Percentiles rank a stretch among this genome's conserved stretches.
Conservation (phyloP, 2,329 filamentous ascomycete species). For the Atkinsonella texensis region DNA sequence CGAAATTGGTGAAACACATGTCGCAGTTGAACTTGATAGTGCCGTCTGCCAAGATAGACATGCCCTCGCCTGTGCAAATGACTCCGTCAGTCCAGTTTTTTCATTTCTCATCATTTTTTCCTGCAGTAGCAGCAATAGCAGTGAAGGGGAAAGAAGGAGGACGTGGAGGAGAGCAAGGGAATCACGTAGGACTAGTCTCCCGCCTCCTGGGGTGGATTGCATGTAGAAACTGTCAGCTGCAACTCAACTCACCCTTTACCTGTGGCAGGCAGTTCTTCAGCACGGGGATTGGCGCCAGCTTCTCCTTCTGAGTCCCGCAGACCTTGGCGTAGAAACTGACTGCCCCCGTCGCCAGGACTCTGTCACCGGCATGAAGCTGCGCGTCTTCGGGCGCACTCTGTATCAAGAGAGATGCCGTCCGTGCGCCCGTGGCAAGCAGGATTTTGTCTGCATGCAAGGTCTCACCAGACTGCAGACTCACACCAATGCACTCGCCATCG, state of each 20-base stretch:
- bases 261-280: constrained; percentile 32
- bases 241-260: constrained; percentile 28
- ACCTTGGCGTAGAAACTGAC: constrained; percentile 29
- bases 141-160: too few species aligned
- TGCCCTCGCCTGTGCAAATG: constrained; percentile 23
- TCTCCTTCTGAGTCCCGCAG: constrained; percentile 30
- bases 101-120: too few species aligned
- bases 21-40: constrained; percentile 51
- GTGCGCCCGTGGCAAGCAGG: constrained; percentile 43
- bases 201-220: not conserved
- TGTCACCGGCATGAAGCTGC: constrained; percentile 38
- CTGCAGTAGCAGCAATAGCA: too few species aligned
- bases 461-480: constrained; percentile 33
- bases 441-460: constrained; percentile 38
- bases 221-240: not conserved
- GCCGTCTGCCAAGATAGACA: constrained; percentile 33
- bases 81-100: constrained; percentile 3
- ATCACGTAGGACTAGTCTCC: not conserved
- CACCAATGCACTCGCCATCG: constrained; percentile 34
- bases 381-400: constrained; percentile 35
- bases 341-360: constrained; percentile 45
- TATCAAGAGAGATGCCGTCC: constrained; percentile 41
- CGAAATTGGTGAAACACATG: constrained; percentile 43
- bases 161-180: too few species aligned
- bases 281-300: constrained; percentile 39